A percentile compares a stretch with the other conserved stretches of the same genome.
Conservation (phyloP, 2,329 filamentous ascomycete species). For the Aspergillus arachidicola region DNA sequence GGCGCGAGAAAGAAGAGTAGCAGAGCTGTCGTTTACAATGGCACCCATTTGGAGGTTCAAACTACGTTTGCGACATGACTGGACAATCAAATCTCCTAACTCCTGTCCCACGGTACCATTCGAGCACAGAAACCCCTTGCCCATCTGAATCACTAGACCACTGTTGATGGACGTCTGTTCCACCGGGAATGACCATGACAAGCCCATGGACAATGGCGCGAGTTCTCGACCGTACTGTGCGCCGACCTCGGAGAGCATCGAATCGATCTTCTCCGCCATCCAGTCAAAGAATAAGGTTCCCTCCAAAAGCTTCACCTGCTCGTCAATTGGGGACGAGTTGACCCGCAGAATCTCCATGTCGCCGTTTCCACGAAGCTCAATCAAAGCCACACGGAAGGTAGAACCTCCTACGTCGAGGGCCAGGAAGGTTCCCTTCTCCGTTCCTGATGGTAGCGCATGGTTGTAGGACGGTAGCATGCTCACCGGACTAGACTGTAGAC, state of each 20-base stretch:
- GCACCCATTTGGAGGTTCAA: constrained; percentile 63
- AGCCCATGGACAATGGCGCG: constrained; percentile 57
- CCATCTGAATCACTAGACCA: constrained; percentile 63
- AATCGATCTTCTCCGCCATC: constrained; percentile 64
- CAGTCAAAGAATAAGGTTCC: constrained; percentile 66
- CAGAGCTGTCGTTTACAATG: constrained; percentile 66
- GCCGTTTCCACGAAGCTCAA: constrained; percentile 56
- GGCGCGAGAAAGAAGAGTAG: constrained; percentile 63
- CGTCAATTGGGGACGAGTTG: constrained; percentile 59
- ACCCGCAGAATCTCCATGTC: constrained; percentile 59
- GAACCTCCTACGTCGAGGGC: constrained; percentile 69
- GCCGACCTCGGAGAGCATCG: constrained; percentile 51
- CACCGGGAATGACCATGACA: constrained; percentile 69
- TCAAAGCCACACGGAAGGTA: constrained; percentile 64
- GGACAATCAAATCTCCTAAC: constrained; percentile 61
- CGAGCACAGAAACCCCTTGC: constrained; percentile 65
- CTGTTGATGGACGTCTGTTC: constrained; percentile 64
- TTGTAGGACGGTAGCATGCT: constrained; percentile 70
- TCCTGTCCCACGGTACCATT: constrained; percentile 62
- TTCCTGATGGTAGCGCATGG: constrained; percentile 61
- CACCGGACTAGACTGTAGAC: constrained; percentile 58
- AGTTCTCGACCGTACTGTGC: constrained; percentile 42
- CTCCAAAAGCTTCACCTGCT: constrained; percentile 56
- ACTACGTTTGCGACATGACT: constrained; percentile 56
- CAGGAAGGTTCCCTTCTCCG: constrained; percentile 62